Evolutionary conservation across 1,284 basidiomycete species (phyloP).

Genomic region (Xanthoconium separans): DNA sequence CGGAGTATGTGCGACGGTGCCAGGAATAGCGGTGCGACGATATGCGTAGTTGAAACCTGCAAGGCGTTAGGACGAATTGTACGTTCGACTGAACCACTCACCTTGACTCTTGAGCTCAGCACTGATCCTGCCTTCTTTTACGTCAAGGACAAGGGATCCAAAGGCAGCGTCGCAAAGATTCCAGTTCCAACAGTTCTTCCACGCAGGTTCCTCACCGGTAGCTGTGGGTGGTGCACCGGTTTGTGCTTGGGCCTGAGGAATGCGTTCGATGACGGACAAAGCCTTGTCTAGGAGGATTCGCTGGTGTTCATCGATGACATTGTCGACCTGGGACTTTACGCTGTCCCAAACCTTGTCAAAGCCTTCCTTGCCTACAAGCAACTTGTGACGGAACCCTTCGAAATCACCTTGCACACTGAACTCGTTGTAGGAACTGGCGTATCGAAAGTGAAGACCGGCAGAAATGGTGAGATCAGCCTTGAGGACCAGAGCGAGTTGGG

Average conservation of each 20-base stretch:
- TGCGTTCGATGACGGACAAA: slow-evolving; percentile 77
- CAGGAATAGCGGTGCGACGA: slow-evolving; percentile 65
- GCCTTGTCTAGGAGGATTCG: slow-evolving; percentile 89
- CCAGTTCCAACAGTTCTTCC: slow-evolving; percentile 99
- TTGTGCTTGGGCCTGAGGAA: slow-evolving; percentile 65
- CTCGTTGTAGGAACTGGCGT: slow-evolving; percentile 95
- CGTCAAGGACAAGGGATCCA: slow-evolving; percentile 84
- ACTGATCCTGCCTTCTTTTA: slow-evolving; percentile 90
- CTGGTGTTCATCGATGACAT: slow-evolving; percentile 91
- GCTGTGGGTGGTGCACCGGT: slow-evolving; percentile 54
- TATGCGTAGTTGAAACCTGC: slow-evolving; percentile 96
- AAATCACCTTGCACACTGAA: slow-evolving; percentile 92
- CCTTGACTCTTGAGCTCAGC: slow-evolving; percentile 93
- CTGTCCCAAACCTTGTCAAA: slow-evolving; percentile 94
- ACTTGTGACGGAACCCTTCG: slow-evolving; percentile 86
- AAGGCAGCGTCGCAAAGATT: slow-evolving; percentile 94
- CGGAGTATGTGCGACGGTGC: slow-evolving; percentile 41
- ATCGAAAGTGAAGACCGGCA: slow-evolving; percentile 96
- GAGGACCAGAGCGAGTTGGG: slow-evolving; percentile 86
- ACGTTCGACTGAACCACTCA: slow-evolving; percentile 31
- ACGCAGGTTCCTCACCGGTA: slow-evolving; percentile 77
- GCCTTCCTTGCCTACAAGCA: slow-evolving; percentile 73
- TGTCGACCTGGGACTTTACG: slow-evolving; percentile 90
- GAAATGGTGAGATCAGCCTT: slow-evolving; percentile 96
- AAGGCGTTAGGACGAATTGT: slow-evolving; percentile 8